These are phyloP conservation scores for Elaeagnus macrophylla DNA, from an alignment of 306 rosid genomes.

Conservation along the genomic window DNA sequence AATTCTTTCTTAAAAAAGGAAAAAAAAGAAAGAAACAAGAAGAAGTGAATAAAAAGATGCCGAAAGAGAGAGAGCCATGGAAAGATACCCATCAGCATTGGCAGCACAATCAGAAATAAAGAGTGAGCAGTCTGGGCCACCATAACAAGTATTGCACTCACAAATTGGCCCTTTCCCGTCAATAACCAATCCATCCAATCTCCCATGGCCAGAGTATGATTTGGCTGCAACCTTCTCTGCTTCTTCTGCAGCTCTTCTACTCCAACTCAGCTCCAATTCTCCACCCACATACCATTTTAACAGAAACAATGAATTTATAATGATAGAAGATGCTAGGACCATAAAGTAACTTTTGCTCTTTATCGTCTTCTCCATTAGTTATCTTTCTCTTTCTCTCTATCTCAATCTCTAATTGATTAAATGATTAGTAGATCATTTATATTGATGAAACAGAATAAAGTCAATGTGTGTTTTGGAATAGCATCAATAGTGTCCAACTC, in stretches of 20 bases:
- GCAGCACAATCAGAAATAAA: constrained; percentile 22
- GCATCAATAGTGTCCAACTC: no score
- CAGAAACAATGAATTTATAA: constrained; percentile 13
- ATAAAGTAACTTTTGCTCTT: neutral
- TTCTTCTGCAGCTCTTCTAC: constrained; percentile 29
- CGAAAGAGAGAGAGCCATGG: no score
- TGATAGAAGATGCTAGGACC: constrained; percentile 2
- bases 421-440: no score
- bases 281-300: neutral
- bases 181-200: constrained; percentile 39
- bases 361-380: no score
- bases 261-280: constrained; percentile 32
- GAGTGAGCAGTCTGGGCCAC: constrained; percentile 30
- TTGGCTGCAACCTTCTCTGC: constrained; percentile 40
- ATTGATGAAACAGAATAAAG: no score
- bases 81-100: constrained; percentile 26
- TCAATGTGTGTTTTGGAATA: no score
- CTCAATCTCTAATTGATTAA: no score
- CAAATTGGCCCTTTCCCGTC: constrained; percentile 29
- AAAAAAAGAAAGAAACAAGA: no score
- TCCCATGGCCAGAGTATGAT: constrained; percentile 49
- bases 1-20: no score
- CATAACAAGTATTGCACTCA: constrained; percentile 45
- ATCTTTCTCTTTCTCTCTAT: no score
- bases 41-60: no score